phyloP scores from a whole-genome alignment of 108 stramenopile genomes.

The Cyclostephanos invisitatus region DNA sequence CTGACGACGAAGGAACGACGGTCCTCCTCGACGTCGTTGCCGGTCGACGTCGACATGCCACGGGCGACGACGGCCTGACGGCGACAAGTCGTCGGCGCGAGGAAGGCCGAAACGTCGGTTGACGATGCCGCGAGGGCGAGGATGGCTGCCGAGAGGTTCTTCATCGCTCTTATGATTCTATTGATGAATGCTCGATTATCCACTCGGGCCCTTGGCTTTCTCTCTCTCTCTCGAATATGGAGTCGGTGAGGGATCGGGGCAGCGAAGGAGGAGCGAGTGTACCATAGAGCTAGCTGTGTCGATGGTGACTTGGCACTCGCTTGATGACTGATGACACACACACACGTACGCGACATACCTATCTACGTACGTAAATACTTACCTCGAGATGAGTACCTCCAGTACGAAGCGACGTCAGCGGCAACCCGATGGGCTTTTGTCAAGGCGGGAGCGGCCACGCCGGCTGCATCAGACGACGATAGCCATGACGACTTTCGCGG shows the following conservation, averaged over 20 bases:
- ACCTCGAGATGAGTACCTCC: background rate
- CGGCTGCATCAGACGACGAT: too few relatives aligned
- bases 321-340: too few relatives aligned
- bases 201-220: background rate
- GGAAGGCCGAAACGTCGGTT: constrained; percentile 13
- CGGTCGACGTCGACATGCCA: constrained; percentile 19
- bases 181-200: background rate
- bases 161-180: constrained; percentile 19
- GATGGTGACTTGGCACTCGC: too few relatives aligned
- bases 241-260: too few relatives aligned
- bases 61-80: constrained; percentile 9
- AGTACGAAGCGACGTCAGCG: background rate
- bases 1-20: constrained; percentile 76
- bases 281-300: too few relatives aligned
- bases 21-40: constrained; percentile 39
- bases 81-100: constrained; percentile 3
- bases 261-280: too few relatives aligned
- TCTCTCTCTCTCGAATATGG: too few relatives aligned
- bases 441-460: too few relatives aligned
- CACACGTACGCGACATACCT: constrained; percentile 15
- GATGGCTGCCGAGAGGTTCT: constrained; percentile 31
- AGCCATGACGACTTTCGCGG: too few relatives aligned
- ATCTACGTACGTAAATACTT: constrained; percentile 2
- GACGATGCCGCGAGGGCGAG: constrained; percentile 21
- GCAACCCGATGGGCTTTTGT: background rate